These are phyloP conservation scores for Teratosphaeria pseudoeucalypti DNA, from an alignment of 2,329 filamentous ascomycete genomes.

Conservation along the genomic window DNA sequence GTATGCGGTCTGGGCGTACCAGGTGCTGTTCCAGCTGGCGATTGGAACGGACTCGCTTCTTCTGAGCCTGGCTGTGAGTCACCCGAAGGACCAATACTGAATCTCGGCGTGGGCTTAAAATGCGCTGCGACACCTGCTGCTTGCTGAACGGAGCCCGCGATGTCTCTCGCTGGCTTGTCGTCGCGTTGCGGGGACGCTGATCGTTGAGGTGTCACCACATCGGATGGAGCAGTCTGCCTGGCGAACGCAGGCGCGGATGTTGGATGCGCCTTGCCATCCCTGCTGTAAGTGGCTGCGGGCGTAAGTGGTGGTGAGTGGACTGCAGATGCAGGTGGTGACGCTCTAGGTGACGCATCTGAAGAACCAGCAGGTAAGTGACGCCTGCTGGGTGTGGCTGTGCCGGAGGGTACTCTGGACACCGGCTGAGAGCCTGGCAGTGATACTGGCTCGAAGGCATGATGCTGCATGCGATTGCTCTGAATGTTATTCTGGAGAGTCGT, in stretches of 20 bases:
- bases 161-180: conserved; percentile 29
- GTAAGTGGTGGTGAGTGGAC: conserved; percentile 85
- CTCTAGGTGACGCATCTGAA: conserved; percentile 53
- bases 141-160: conserved; percentile 18
- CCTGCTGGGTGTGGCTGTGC: conserved; percentile 27
- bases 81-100: conserved; percentile 44
- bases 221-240: conserved; percentile 24
- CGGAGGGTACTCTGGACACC: conserved; percentile 59
- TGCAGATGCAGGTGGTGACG: conserved; percentile 57
- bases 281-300: conserved; percentile 62
- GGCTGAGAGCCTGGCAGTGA: conserved; percentile 83
- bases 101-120: conserved; percentile 42
- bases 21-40: conserved; percentile 37
- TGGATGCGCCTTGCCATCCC: conserved; percentile 35
- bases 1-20: conserved; percentile 55
- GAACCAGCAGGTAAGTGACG: conserved; percentile 38
- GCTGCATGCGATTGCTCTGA: conserved; percentile 73
- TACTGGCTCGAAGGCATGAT: conserved; percentile 82
- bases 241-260: conserved; percentile 12
- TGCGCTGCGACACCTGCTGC: conserved; percentile 30
- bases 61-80: conserved; percentile 45
- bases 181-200: conserved; percentile 30
- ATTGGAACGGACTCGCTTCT: conserved; percentile 54
- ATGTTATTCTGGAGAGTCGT: conserved; percentile 64
- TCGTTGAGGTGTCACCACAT: conserved; percentile 55